These are phyloP conservation scores for Zymoseptoria tritici DNA, from an alignment of 2,329 filamentous ascomycete genomes.

Conservation along the genomic window DNA sequence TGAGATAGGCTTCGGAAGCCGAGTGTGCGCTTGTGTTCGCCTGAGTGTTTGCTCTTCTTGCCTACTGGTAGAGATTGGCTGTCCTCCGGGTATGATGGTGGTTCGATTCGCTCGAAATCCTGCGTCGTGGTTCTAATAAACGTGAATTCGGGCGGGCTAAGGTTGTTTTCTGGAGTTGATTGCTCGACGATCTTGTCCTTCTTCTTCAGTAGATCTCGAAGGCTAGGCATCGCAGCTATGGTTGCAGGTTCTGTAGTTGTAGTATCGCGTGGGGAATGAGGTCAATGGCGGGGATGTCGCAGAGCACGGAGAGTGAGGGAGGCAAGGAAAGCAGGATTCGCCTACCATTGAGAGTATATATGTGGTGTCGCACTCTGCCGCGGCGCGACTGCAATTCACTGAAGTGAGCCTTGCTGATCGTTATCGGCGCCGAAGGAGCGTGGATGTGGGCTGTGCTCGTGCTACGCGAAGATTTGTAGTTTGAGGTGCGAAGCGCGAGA, in stretches of 20 bases:
- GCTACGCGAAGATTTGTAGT: background rate
- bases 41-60: constrained; percentile 17
- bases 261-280: background rate
- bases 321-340: constrained; percentile 1
- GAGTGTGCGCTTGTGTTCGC: constrained; percentile 25
- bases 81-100: constrained; percentile 51
- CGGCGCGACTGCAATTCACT: background rate
- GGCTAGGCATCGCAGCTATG: constrained; percentile 42
- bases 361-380: background rate
- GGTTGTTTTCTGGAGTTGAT: constrained; percentile 27
- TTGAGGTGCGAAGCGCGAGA: background rate
- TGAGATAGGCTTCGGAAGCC: constrained; percentile 31
- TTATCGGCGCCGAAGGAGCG: background rate
- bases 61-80: constrained; percentile 4
- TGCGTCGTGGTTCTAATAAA: constrained; percentile 80
- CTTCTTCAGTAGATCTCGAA: constrained; percentile 56
- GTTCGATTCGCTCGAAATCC: constrained; percentile 69
- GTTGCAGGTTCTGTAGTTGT: background rate
- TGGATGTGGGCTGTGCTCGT: background rate
- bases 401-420: background rate
- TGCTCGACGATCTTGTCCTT: constrained; percentile 47
- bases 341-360: constrained; percentile 1
- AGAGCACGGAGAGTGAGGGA: background rate
- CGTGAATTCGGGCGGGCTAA: constrained; percentile 57
- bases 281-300: background rate